Evolutionary conservation across 208 protist species (phyloP), one percentile per base, ranked within the genome.

Genomic region (Leishmania martiniquensis): DNA sequence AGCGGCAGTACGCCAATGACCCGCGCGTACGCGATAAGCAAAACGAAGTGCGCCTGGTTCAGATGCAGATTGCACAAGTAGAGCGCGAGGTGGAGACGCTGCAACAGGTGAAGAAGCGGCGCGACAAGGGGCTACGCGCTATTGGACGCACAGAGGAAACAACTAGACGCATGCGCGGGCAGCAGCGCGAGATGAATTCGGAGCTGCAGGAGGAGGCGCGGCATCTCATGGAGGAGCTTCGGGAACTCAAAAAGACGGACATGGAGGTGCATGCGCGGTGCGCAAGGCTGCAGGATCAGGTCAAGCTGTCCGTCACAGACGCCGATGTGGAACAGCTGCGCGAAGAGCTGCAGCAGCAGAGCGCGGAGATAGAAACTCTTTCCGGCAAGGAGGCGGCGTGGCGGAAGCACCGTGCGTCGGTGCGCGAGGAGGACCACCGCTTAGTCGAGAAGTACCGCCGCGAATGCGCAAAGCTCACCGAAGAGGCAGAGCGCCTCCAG

Each of bases 1-100:
- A 89, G 70, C 63, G 84, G 45, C 62, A 80, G 65, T 80, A 86
- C 47, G 69, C 80, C 7, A 83, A 75, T 37, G 84, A 92, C 60
- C 88, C 91, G 17, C 87, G 85, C 17, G 89, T 95, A 49, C 57
- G 88, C 29, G 89, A 94, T 62, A 87, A 92, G 67, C 81, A 78
- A 15, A 97, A 97, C 66, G 85, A 90, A 63, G 78, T 93, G 32
- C 82, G 71, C 39, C 85, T 84, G 34, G 85, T 91, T n/a, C 67
- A 80, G 55, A 82, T 84, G 70, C 78, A 95, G 54, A 87, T 93
- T 9, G 83, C 55, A 13, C 66, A 89, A 69, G 74, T 91, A 25
- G 86, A 90, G 69, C 80, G 67, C 17, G 93, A 96, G 47, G 84
- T 97, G 55, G 57, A 83, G 2, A 95, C 90, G 9, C 81, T 96